Conservation (phyloP, 768 basidiomycete genomes). For the Megacollybia marginata region DNA sequence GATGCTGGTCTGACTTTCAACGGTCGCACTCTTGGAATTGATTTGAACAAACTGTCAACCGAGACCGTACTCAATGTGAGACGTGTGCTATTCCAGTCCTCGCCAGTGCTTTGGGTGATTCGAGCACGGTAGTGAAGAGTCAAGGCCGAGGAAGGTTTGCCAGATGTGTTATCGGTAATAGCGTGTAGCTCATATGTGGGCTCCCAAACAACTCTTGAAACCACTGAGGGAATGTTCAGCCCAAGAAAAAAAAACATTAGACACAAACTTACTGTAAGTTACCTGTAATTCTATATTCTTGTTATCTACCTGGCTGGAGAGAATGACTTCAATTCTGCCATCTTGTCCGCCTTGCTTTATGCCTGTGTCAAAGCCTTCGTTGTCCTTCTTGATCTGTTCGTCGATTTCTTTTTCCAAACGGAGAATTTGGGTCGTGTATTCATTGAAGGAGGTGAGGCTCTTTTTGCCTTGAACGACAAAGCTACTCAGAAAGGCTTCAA, state of each 20-base stretch:
- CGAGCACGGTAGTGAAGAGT: constrained; percentile 48
- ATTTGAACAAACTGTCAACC: constrained; percentile 22
- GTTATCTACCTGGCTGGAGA: constrained; percentile 24
- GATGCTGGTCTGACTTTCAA: constrained; percentile 20
- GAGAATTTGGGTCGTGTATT: constrained; percentile 33
- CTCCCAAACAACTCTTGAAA: constrained; percentile 41
- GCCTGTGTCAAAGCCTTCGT: constrained; percentile 12
- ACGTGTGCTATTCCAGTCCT: constrained; percentile 47
- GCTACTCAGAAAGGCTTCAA: constrained; percentile 32
- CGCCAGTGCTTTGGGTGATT: constrained; percentile 48
- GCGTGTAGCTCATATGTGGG: constrained; percentile 57
- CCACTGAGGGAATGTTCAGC: constrained; percentile 27
- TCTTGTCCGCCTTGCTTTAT: constrained; percentile 4
- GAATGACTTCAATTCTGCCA: constrained; percentile 31
- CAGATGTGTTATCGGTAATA: constrained; percentile 24
- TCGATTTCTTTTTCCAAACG: constrained; percentile 29
- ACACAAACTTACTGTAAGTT: constrained; percentile 39
- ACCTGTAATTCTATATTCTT: constrained; percentile 35
- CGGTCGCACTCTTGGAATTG: constrained; percentile 25
- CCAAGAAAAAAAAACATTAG: neutral
- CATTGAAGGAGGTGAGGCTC: constrained; percentile 24
- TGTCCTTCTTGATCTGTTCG: constrained; percentile 28
- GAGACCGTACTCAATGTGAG: constrained; percentile 48
- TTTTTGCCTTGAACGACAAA: constrained; percentile 31
- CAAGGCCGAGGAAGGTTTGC: constrained; percentile 35